phyloP scores from a whole-genome alignment of 1,284 basidiomycete genomes.

The Cryptococcus sp. region DNA sequence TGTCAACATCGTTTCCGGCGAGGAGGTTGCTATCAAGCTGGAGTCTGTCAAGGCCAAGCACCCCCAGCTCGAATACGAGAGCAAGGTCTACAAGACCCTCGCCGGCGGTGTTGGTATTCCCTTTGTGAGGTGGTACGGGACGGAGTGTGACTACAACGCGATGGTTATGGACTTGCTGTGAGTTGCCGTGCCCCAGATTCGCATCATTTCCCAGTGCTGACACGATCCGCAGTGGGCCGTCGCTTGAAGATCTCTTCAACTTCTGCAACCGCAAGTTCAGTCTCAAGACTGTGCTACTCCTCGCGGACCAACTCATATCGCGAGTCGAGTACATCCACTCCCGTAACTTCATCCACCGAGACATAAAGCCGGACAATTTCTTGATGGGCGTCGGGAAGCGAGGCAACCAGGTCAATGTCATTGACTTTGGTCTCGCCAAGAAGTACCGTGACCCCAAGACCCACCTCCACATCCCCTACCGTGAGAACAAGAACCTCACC shows the following conservation, averaged over 20 bases:
- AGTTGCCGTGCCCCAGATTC: constrained; percentile 13
- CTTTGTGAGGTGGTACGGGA: constrained; percentile 97
- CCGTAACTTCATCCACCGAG: constrained; percentile 98
- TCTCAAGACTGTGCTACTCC: constrained; percentile 92
- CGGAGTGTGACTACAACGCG: constrained; percentile 99
- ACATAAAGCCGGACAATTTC: constrained; percentile 99
- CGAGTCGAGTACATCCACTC: constrained; percentile 99
- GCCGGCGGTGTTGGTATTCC: constrained; percentile 98
- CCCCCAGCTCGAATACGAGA: constrained; percentile 99
- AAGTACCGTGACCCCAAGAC: constrained; percentile 99
- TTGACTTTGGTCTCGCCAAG: constrained; percentile 99
- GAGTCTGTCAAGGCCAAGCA: constrained; percentile 99
- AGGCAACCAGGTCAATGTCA: constrained; percentile 98
- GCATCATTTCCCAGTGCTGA: constrained; percentile 4
- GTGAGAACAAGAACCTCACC: constrained; percentile 99
- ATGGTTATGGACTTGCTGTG: constrained; percentile 95
- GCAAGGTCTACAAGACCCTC: constrained; percentile 93
- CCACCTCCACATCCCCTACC: constrained; percentile 97
- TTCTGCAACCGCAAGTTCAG: constrained; percentile 99
- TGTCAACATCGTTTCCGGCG: constrained; percentile 99
- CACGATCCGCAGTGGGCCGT: constrained; percentile 62
- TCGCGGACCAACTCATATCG: constrained; percentile 97
- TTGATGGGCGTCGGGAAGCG: constrained; percentile 99
- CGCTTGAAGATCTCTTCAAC: constrained; percentile 98
- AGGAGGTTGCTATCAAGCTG: constrained; percentile 99